These are phyloP conservation scores for Quercus glauca DNA, from an alignment of 306 rosid species.

Conservation along the genomic window DNA sequence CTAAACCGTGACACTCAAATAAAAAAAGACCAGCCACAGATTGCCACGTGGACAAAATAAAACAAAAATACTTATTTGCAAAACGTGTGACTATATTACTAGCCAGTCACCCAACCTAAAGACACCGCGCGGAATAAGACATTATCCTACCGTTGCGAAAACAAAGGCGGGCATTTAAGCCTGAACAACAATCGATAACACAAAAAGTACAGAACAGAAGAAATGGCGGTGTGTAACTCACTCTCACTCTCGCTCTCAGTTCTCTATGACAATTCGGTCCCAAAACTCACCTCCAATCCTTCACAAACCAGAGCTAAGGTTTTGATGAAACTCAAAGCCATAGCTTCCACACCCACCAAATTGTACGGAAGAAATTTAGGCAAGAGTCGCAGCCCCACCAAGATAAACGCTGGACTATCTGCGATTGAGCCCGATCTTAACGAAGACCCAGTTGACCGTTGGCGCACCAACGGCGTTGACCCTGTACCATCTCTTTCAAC, in stretches of 20 bases:
- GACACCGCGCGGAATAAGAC: not conserved
- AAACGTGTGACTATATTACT: not conserved
- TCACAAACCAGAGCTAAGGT: not conserved
- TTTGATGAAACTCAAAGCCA: conserved; percentile 14
- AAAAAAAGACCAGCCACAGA: not conserved
- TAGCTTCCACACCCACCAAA: conserved; percentile 11
- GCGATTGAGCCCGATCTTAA: conserved; percentile 79
- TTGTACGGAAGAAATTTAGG: conserved; percentile 20
- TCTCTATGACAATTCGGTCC: conserved; percentile 30
- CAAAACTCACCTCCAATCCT: conserved; percentile 34
- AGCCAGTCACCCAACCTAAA: not conserved
- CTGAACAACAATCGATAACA: conserved; percentile 3
- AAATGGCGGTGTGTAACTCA: conserved; percentile 56
- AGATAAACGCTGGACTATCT: conserved; percentile 61
- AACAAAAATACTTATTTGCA: too few species aligned
- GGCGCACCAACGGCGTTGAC: conserved; percentile 56
- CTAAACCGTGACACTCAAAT: not conserved
- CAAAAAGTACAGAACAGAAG: conserved; percentile 6
- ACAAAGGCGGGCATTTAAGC: conserved; percentile 22
- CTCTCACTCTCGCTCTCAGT: conserved; percentile 46
- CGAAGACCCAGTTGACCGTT: conserved; percentile 71
- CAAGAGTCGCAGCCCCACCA: conserved; percentile 25
- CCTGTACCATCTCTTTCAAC: conserved; percentile 29
- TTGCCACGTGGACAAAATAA: not conserved
- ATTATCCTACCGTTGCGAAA: conserved; percentile 11